These are phyloP conservation scores for Stagonosporopsis rhizophila DNA, from an alignment of 2,329 filamentous ascomycete species.

Conservation along the genomic window DNA sequence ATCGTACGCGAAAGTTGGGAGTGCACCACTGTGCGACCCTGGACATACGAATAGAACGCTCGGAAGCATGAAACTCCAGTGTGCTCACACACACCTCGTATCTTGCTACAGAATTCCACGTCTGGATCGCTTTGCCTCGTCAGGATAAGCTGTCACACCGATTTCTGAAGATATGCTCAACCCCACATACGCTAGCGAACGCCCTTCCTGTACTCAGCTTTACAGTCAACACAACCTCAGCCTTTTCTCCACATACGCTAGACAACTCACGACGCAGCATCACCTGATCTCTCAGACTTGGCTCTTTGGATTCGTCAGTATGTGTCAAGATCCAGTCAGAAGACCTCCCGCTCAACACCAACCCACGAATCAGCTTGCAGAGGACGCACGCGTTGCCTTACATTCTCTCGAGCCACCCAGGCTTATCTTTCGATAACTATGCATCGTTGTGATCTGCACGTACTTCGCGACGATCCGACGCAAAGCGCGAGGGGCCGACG, in stretches of 20 bases:
- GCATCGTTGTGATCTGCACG: neutral
- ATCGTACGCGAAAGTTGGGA: neutral
- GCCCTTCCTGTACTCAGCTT: conserved; percentile 24
- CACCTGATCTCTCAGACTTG: conserved; percentile 11
- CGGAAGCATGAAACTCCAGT: neutral
- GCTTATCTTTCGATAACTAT: conserved; percentile 2
- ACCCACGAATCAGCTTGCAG: conserved; percentile 23
- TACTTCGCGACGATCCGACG: conserved; percentile 22
- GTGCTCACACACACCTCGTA: neutral
- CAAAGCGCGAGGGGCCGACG: conserved; percentile 10
- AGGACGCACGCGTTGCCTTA: neutral
- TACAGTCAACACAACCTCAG: conserved; percentile 31
- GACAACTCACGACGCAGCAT: conserved; percentile 29
- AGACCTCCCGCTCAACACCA: conserved; percentile 6
- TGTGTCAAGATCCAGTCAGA: conserved; percentile 27
- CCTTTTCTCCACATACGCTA: conserved; percentile 41
- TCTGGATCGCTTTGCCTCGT: conserved; percentile 31
- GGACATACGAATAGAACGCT: neutral
- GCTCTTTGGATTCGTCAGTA: conserved; percentile 8
- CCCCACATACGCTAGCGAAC: conserved; percentile 39
- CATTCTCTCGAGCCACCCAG: neutral
- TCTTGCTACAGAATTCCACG: neutral
- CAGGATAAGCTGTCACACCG: conserved; percentile 25
- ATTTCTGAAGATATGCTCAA: conserved; percentile 24
- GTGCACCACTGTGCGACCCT: neutral